Percentiles rank a stretch among this genome's conserved stretches.
Conservation (phyloP, 805 yeast species). For the Hanseniaspora nectarophila region DNA sequence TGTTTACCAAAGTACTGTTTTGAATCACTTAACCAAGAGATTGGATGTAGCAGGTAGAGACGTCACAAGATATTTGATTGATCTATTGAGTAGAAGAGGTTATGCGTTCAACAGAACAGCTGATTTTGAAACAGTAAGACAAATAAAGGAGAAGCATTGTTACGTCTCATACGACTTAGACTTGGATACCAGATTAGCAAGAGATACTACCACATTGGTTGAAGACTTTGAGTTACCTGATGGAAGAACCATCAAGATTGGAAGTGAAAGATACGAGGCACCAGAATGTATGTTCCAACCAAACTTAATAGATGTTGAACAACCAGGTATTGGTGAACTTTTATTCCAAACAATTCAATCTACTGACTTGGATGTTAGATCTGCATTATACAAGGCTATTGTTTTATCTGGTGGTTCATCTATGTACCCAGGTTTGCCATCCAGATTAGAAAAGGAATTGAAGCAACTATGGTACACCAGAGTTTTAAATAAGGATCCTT, state of each 20-base stretch:
- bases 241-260: constrained; percentile 86
- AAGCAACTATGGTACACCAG: constrained; percentile 91
- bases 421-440: constrained; percentile 97
- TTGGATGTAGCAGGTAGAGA: constrained; percentile 97
- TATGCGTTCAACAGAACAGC: constrained; percentile 97
- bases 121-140: constrained; percentile 96
- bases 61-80: constrained; percentile 91
- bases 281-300: constrained; percentile 97
- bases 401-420: constrained; percentile 96
- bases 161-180: constrained; percentile 91
- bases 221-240: constrained; percentile 91
- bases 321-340: constrained; percentile 90
- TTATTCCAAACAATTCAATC: constrained; percentile 85
- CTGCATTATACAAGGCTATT: constrained; percentile 78
- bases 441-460: constrained; percentile 86
- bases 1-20: constrained; percentile 92
- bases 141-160: constrained; percentile 90
- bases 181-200: constrained; percentile 73
- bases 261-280: constrained; percentile 91
- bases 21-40: constrained; percentile 83
- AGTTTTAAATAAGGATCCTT: constrained; percentile 76
- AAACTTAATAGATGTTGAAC: constrained; percentile 84
- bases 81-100: constrained; percentile 82
- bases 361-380: constrained; percentile 87
- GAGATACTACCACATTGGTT: constrained; percentile 90